These are phyloP conservation scores for Neostapfia colusana DNA, from an alignment of 176 grass and related monocot genomes.

Conservation along the genomic window DNA sequence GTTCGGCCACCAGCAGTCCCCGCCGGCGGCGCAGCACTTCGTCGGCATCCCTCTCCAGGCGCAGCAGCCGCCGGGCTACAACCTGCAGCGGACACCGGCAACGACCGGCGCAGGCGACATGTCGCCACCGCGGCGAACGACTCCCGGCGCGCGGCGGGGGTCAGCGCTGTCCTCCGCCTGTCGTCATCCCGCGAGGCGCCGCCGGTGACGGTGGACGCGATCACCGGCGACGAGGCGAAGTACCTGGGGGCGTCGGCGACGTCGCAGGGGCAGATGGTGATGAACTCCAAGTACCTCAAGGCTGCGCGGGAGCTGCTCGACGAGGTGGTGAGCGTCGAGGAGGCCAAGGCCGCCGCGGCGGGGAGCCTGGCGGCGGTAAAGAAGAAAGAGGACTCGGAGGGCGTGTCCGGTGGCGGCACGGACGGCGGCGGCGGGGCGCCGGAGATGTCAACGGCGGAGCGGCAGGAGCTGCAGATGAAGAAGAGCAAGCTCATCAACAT, in stretches of 20 bases:
- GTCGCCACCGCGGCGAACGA: constrained; percentile 36
- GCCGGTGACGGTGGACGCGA: constrained; percentile 49
- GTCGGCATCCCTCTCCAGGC: constrained; percentile 78
- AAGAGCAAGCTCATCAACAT: constrained; percentile 97
- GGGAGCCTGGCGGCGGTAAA: constrained; percentile 21
- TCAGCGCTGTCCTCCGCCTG: constrained; percentile 78
- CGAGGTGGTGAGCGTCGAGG: constrained; percentile 84
- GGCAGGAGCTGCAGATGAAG: constrained; percentile 99
- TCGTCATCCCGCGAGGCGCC: constrained; percentile 74
- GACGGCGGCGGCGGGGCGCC: constrained; percentile 29
- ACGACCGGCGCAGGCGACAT: constrained; percentile 28
- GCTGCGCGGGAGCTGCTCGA: constrained; percentile 82
- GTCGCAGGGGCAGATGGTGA: constrained; percentile 65
- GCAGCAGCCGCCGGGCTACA: constrained; percentile 52
- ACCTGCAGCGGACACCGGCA: constrained; percentile 46
- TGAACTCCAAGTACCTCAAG: constrained; percentile 92
- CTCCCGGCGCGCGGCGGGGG: background rate
- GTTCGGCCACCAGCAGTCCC: constrained; percentile 43
- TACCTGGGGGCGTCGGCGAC: constrained; percentile 4
- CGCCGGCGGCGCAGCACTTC: constrained; percentile 60
- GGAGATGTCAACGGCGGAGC: constrained; percentile 83
- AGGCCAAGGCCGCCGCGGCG: constrained; percentile 18
- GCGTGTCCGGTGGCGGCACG: constrained; percentile 36
- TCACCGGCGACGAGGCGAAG: constrained; percentile 47
- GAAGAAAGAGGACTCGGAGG: constrained; percentile 58